Conservation (phyloP, 2,329 filamentous ascomycete species). For the Penicillium glabrum region DNA sequence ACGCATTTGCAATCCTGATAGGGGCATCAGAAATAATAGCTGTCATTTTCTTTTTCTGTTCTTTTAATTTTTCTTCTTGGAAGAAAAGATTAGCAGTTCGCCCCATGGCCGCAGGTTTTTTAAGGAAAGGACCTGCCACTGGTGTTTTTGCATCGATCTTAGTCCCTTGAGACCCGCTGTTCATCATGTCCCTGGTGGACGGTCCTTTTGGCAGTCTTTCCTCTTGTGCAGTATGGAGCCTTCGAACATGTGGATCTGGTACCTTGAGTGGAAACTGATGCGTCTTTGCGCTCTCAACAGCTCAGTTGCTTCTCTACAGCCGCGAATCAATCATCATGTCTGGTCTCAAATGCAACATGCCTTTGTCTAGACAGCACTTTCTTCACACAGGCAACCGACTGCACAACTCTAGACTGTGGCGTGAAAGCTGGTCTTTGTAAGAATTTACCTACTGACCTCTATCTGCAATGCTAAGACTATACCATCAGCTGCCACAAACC, state of each 20-base stretch:
- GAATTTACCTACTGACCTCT: background rate
- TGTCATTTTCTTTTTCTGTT: background rate
- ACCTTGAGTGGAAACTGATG: background rate
- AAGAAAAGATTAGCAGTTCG: background rate
- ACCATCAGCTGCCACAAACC: background rate
- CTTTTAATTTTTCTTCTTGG: background rate
- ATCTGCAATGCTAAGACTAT: background rate
- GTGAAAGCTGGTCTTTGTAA: slow-evolving; percentile 4
- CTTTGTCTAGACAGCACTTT: slow-evolving; percentile 4
- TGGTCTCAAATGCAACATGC: slow-evolving; percentile 1
- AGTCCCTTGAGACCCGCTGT: background rate
- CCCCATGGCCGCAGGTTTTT: background rate
- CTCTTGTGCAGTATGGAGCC: slow-evolving; percentile 4
- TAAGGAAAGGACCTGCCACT: background rate
- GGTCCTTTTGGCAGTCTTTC: background rate
- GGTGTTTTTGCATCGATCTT: background rate
- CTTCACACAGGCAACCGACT: slow-evolving; percentile 3
- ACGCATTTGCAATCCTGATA: background rate
- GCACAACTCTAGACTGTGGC: slow-evolving; percentile 1
- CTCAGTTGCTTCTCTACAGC: slow-evolving; percentile 1
- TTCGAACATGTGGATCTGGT: background rate
- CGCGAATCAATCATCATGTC: background rate
- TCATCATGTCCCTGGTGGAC: slow-evolving; percentile 1
- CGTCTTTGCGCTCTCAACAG: background rate
- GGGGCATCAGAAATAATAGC: background rate